Evolutionary conservation across 225 moss, liverwort and hornwort genomes (phyloP), one percentile per base, ranked within the genome.

Genomic region (Asterella californica): DNA sequence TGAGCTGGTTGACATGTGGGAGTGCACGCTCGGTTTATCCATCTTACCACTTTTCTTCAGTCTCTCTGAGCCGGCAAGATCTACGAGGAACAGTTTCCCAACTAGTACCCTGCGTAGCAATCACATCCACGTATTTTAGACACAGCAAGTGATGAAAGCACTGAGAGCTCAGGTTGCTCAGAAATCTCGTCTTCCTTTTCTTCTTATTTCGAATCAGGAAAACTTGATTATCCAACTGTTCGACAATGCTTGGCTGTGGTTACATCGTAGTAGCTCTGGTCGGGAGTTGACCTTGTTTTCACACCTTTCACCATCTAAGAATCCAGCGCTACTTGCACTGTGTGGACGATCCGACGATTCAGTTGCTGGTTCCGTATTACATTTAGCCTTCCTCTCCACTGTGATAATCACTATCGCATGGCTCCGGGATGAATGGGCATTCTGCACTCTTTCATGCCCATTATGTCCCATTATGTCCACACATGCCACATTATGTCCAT

Each of bases 401-500:
- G 91, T 95, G 25, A 95, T 34, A 77, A 91, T 91, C 33, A 93
- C 95, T 79, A 93, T 95, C 21, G 93, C 91, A 86, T 95, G 95
- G 87, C 95, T 95, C 59, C 95, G 90, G 0, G 95, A 95, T 18
- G 95, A 95, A 82, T 95, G 93, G 32, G 95, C 95, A 85, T 95
- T 93, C 90, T 94, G 88, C 83, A 77, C 59, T 72, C 74, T 59
- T 75, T 32, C 49, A 69, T 62, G 42, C 32, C 24, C 18, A 9
- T 1, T 72, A 72, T 57, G 75, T 29, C 36, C 29, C 50, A n/a
- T n/a, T n/a, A n/a, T n/a, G n/a, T n/a, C n/a, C n/a, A n/a, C n/a
- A n/a, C 49, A 69, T 62, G 42, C 32, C 24, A n/a, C 18, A 9
- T 1, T 72, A 72, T 57, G 75, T 29, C 36, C 29, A 48, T 10